A percentile compares a stretch with the other conserved stretches of the same genome.
Evolutionary conservation across 2,329 filamentous ascomycete genomes (phyloP).

Genomic region (Fusarium veterinarium): DNA sequence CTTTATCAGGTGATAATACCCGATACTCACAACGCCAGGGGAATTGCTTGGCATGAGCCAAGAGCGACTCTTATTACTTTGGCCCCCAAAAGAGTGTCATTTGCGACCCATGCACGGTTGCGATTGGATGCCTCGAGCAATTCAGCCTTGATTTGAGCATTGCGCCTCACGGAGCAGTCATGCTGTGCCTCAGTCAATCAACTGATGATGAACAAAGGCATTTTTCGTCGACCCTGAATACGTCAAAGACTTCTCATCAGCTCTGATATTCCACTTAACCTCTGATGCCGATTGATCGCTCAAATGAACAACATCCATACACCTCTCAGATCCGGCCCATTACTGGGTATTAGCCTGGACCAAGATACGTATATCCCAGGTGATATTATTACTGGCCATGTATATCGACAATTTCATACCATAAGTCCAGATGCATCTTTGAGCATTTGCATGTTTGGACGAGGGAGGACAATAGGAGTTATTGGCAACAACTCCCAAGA

Average conservation of each 20-base stretch:
- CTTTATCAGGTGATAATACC: neutral
- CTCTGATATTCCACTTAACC: rapidly evolving
- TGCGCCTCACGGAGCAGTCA: neutral
- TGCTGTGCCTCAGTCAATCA: neutral
- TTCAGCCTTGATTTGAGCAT: neutral
- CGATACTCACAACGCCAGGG: neutral
- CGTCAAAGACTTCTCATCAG: neutral
- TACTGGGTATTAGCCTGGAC: constrained; percentile 24
- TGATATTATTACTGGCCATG: constrained; percentile 43
- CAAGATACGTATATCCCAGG: constrained; percentile 31
- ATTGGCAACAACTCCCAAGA: constrained; percentile 27
- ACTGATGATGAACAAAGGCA: neutral
- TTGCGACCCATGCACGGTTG: rapidly evolving
- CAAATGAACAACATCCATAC: neutral
- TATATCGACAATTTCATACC: constrained; percentile 34
- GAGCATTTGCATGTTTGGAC: constrained; percentile 40
- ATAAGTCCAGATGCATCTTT: constrained; percentile 39
- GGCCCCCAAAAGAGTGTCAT: neutral
- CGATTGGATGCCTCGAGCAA: neutral
- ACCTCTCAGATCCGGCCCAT: neutral
- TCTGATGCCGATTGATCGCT: rapidly evolving
- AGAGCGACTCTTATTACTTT: neutral
- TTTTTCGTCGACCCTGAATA: too few relatives aligned
- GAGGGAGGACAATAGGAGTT: constrained; percentile 40
- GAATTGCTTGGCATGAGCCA: neutral